These are phyloP conservation scores for Haberlea rhodopensis DNA, from an alignment of 257 asterid species.

Conservation along the genomic window DNA sequence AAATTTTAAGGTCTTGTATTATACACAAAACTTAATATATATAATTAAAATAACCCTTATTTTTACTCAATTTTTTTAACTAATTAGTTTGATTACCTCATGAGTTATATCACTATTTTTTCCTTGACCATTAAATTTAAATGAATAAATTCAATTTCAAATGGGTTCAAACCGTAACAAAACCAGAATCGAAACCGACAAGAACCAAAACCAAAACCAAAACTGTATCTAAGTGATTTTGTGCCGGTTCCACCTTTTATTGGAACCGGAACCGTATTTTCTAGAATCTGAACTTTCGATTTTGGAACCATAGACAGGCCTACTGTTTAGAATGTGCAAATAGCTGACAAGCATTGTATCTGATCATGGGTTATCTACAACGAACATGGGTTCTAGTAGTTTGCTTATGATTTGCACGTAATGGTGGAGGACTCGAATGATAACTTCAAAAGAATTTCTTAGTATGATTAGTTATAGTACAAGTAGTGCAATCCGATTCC, in stretches of 20 bases:
- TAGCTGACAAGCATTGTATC: not conserved
- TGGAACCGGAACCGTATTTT: not conserved
- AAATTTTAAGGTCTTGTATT: too few species aligned
- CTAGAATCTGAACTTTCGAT: not conserved
- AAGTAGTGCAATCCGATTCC: not conserved
- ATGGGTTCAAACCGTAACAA: too few species aligned
- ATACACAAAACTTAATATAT: too few species aligned
- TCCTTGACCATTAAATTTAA: too few species aligned
- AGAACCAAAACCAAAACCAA: too few species aligned
- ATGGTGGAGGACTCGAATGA: too few species aligned
- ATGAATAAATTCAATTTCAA: too few species aligned
- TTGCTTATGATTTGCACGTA: not conserved
- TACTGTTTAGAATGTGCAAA: not conserved
- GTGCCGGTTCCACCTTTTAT: not conserved
- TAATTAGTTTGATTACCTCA: not conserved
- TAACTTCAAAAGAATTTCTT: too few species aligned
- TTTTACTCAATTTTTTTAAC: too few species aligned
- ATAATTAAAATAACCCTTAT: too few species aligned
- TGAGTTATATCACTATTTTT: not conserved
- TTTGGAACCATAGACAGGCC: not conserved
- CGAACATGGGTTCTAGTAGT: not conserved
- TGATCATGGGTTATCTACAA: not conserved
- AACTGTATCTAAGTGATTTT: too few species aligned
- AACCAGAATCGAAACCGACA: too few species aligned
- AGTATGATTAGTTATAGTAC: not conserved